These are phyloP conservation scores for Oxyria digyna DNA, from an alignment of 148 eudicot species.

Conservation along the genomic window DNA sequence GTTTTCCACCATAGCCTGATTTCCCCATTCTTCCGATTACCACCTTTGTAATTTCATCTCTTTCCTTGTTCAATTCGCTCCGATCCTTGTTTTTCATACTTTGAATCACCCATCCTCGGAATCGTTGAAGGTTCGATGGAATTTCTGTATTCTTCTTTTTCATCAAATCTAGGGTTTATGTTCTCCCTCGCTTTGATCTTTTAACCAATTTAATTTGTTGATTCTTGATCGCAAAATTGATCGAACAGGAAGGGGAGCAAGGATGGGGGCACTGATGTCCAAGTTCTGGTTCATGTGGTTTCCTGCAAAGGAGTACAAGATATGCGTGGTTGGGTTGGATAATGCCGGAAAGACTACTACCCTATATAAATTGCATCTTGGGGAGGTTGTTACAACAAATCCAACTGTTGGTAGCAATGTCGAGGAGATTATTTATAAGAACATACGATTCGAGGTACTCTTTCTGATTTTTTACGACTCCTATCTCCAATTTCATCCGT, in stretches of 20 bases:
- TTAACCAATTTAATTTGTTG: not conserved
- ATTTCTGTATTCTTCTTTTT: not conserved
- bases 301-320: constrained; percentile 97
- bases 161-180: constrained; percentile 7
- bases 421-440: constrained; percentile 92
- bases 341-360: constrained; percentile 98
- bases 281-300: constrained; percentile 96
- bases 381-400: constrained; percentile 91
- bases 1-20: constrained; percentile 1
- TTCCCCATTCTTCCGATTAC: not conserved
- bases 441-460: constrained; percentile 78
- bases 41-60: not conserved
- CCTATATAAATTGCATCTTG: constrained; percentile 87
- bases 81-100: not conserved
- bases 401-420: constrained; percentile 99
- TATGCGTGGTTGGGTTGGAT: constrained; percentile 86
- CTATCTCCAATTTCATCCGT: not conserved
- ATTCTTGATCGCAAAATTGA: not conserved
- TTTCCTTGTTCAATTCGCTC: not conserved
- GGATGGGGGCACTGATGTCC: constrained; percentile 83
- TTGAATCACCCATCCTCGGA: not conserved
- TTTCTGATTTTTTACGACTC: not conserved
- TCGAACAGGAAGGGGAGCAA: not conserved
- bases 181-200: not conserved
- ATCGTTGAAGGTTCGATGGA: not conserved